phyloP scores from a whole-genome alignment of 495 filamentous ascomycete genomes.

The Hyaloscypha bicolor region DNA sequence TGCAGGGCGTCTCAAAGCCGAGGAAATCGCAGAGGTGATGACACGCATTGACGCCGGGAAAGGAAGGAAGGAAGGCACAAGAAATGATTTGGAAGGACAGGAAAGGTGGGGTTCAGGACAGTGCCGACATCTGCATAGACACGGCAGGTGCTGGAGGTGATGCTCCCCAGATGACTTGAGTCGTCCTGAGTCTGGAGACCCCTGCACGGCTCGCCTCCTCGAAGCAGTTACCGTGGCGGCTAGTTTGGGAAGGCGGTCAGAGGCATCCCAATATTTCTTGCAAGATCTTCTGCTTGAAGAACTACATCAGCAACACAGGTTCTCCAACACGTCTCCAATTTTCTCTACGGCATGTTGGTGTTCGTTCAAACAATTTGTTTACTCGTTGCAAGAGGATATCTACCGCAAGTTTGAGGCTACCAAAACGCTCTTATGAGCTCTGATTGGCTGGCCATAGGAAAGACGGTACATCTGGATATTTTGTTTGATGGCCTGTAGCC shows the following conservation, averaged over 20 bases:
- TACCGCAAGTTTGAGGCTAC: constrained; percentile 37
- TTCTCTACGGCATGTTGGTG: constrained; percentile 24
- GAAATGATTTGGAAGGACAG: constrained; percentile 10
- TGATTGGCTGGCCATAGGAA: constrained; percentile 36
- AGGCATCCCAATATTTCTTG: constrained; percentile 1
- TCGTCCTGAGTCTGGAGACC: neutral
- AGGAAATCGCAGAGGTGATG: constrained; percentile 26
- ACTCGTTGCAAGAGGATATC: constrained; percentile 33
- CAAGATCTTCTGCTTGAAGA: neutral
- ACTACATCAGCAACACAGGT: constrained; percentile 29
- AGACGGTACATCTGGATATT: constrained; percentile 28
- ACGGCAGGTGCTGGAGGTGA: neutral
- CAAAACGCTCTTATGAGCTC: constrained; percentile 29
- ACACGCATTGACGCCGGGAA: constrained; percentile 29
- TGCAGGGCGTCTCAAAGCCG: constrained; percentile 23
- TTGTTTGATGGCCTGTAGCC: neutral
- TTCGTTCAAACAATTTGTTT: constrained; percentile 28
- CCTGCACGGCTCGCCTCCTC: neutral
- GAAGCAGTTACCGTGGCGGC: neutral
- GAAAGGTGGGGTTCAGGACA: constrained; percentile 24
- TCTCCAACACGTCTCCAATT: constrained; percentile 19
- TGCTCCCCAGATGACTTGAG: neutral
- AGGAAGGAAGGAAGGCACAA: constrained; percentile 16
- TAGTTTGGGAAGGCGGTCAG: constrained; percentile 9
- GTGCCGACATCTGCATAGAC: neutral